Conservation (phyloP, 257 asterid species). For the Nicotiana knightiana region DNA sequence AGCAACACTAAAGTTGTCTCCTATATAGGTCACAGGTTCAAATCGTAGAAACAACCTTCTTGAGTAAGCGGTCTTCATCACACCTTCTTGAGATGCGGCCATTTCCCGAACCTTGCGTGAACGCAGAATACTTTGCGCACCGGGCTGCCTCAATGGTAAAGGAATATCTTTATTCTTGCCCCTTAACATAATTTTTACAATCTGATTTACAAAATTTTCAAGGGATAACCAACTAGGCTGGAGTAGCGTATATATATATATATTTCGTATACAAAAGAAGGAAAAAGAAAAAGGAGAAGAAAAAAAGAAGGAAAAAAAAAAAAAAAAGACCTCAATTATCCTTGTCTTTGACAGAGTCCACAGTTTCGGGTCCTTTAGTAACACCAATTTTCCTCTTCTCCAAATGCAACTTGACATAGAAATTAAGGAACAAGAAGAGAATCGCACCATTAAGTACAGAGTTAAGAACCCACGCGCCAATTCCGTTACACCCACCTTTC, state of each 20-base stretch:
- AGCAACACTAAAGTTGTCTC: too few relatives aligned
- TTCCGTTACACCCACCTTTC: constrained; percentile 83
- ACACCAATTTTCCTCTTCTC: constrained; percentile 19
- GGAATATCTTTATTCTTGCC: neutral
- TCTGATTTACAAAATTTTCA: neutral
- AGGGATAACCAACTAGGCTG: neutral
- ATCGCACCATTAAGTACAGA: constrained; percentile 67
- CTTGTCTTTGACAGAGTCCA: constrained; percentile 23
- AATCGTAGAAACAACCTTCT: too few relatives aligned
- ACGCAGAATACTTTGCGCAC: too few relatives aligned
- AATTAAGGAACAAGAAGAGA: constrained; percentile 50
- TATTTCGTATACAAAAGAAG: neutral
- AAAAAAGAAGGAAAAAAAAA: neutral
- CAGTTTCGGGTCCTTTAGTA: constrained; percentile 9
- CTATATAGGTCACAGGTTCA: too few relatives aligned
- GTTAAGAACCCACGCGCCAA: constrained; percentile 78
- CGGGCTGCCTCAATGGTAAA: neutral
- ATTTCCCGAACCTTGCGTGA: too few relatives aligned
- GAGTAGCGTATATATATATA: neutral
- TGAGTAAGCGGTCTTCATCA: too few relatives aligned
- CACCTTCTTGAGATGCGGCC: too few relatives aligned
- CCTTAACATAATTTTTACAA: neutral
- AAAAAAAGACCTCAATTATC: constrained; percentile 21
- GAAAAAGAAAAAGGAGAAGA: too few relatives aligned
- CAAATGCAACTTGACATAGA: constrained; percentile 41